A percentile compares a stretch with the other conserved stretches of the same genome.
Evolutionary conservation across 2,329 filamentous ascomycete genomes (phyloP).

Genomic region (Colletotrichum abscissum): DNA sequence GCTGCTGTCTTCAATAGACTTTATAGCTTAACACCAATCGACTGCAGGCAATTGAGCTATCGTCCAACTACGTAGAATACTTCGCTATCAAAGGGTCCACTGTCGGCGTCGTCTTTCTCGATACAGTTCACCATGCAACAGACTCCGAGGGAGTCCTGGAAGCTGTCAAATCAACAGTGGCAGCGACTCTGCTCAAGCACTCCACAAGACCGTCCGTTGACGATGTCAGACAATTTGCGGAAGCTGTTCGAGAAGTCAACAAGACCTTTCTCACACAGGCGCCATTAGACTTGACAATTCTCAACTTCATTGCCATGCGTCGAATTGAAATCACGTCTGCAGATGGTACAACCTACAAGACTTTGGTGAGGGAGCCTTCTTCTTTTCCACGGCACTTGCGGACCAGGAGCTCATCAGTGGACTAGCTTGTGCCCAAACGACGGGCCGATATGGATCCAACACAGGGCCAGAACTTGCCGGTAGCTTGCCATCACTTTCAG

Average conservation of each 20-base stretch:
- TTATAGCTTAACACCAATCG: too few species aligned
- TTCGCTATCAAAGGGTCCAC: slow-evolving; percentile 28
- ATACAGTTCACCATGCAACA: slow-evolving; percentile 38
- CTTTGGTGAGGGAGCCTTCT: neutral
- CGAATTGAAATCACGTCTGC: neutral
- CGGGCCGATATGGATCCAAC: neutral
- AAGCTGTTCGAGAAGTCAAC: slow-evolving; percentile 38
- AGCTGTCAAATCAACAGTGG: slow-evolving; percentile 35
- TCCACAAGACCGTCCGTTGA: slow-evolving; percentile 15
- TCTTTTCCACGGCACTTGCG: neutral
- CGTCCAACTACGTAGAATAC: slow-evolving; percentile 6
- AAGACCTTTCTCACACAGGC: neutral
- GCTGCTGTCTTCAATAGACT: neutral
- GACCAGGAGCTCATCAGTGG: neutral
- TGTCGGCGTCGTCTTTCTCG: slow-evolving; percentile 38
- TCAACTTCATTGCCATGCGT: slow-evolving; percentile 14
- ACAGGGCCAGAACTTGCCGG: neutral
- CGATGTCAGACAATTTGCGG: slow-evolving; percentile 39
- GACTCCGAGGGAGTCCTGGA: slow-evolving; percentile 38
- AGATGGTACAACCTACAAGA: neutral
- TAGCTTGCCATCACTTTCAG: slow-evolving; percentile 37
- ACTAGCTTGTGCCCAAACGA: slow-evolving; percentile 12
- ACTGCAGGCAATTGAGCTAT: neutral
- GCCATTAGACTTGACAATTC: neutral
- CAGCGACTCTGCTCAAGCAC: slow-evolving; percentile 14